phyloP scores from a whole-genome alignment of 495 filamentous ascomycete species.

The Parathielavia hyrcaniae region DNA sequence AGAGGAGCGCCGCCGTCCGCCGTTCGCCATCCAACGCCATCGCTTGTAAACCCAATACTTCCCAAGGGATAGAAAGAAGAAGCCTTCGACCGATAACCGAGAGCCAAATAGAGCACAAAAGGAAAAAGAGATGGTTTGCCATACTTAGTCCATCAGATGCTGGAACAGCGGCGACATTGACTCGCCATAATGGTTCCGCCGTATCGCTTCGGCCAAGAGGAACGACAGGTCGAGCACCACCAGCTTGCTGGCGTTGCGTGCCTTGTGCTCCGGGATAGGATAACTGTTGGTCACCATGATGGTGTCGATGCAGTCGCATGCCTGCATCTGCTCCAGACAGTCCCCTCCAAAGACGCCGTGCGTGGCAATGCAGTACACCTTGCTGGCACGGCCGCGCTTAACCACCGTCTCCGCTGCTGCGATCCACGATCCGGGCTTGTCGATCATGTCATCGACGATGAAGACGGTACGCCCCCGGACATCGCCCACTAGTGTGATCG shows the following conservation, averaged over 20 bases:
- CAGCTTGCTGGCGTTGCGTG: conserved; percentile 70
- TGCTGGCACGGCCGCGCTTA: conserved; percentile 83
- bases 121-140: conserved; percentile 17
- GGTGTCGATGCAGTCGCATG: conserved; percentile 82
- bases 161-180: conserved; percentile 84
- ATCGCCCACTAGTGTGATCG: conserved; percentile 92
- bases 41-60: conserved; percentile 25
- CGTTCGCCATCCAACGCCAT: conserved; percentile 27
- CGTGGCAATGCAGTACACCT: conserved; percentile 95
- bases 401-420: conserved; percentile 97
- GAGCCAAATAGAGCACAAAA: conserved; percentile 5
- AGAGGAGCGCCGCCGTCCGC: conserved; percentile 16
- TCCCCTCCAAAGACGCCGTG: conserved; percentile 90
- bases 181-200: conserved; percentile 88
- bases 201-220: conserved; percentile 83
- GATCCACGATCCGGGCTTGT: conserved; percentile 94
- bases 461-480: conserved; percentile 80
- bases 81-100: conserved; percentile 5
- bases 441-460: conserved; percentile 98
- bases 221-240: conserved; percentile 81
- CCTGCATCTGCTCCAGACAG: conserved; percentile 82
- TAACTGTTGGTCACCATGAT: conserved; percentile 97
- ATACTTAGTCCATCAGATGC: conserved; percentile 52
- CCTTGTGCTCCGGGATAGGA: conserved; percentile 69
- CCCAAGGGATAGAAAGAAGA: conserved; percentile 11